Evolutionary conservation across 805 yeast species (phyloP).

Genomic region (Pichia phayaonensis): DNA sequence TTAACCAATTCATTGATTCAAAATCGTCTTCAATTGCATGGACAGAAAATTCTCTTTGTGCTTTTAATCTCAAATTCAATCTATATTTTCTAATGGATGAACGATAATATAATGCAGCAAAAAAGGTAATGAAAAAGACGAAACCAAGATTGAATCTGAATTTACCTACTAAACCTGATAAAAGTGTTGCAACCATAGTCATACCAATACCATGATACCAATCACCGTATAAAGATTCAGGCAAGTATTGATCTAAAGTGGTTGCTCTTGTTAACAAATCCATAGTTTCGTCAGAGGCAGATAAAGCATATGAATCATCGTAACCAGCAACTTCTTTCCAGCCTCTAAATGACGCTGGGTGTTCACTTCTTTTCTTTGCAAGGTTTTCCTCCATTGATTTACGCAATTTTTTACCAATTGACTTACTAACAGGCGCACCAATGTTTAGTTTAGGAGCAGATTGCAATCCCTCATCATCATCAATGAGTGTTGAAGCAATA

Average conservation of each 20-base stretch:
- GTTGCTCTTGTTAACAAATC: slow-evolving; percentile 70
- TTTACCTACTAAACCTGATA: slow-evolving; percentile 76
- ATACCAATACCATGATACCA: slow-evolving; percentile 91
- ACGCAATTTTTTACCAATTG: slow-evolving; percentile 18
- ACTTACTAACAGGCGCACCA: slow-evolving; percentile 22
- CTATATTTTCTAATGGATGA: slow-evolving; percentile 78
- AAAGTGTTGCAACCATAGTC: slow-evolving; percentile 54
- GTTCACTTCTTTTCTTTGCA: slow-evolving; percentile 35
- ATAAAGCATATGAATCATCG: slow-evolving; percentile 60
- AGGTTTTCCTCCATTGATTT: slow-evolving; percentile 15
- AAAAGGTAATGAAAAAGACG: slow-evolving; percentile 60
- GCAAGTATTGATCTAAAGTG: slow-evolving; percentile 64
- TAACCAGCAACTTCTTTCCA: slow-evolving; percentile 94
- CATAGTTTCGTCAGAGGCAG: slow-evolving; percentile 59
- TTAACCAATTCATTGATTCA: slow-evolving; percentile 95
- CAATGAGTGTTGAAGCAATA: neutral
- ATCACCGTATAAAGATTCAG: slow-evolving; percentile 77
- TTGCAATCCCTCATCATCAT: neutral
- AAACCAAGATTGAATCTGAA: slow-evolving; percentile 73
- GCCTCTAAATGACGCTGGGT: slow-evolving; percentile 70
- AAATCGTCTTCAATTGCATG: slow-evolving; percentile 78
- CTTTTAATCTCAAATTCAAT: slow-evolving; percentile 61
- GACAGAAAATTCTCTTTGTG: slow-evolving; percentile 80
- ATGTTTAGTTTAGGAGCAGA: slow-evolving; percentile 11
- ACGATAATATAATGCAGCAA: slow-evolving; percentile 67